These are phyloP conservation scores for Diaporthe sp. DNA, from an alignment of 2,329 filamentous ascomycete genomes.

Conservation along the genomic window DNA sequence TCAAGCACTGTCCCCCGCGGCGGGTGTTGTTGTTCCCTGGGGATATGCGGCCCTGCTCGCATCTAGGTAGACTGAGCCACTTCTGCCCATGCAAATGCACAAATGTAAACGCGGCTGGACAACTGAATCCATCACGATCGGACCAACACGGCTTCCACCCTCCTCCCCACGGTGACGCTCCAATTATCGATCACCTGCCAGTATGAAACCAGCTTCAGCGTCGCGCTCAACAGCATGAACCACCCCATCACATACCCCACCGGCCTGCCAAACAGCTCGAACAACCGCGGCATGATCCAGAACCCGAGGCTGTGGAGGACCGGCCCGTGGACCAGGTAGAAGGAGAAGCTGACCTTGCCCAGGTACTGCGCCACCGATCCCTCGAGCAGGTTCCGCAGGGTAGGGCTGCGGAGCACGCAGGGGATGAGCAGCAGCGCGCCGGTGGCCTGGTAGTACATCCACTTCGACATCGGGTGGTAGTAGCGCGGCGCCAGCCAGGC, in stretches of 20 bases:
- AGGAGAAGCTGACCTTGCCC: constrained; percentile 56
- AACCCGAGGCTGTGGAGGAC: constrained; percentile 49
- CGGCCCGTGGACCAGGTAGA: constrained; percentile 57
- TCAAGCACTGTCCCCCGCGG: background rate
- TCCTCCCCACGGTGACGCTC: constrained; percentile 55
- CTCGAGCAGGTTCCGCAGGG: constrained; percentile 50
- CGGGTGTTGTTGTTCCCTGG: background rate
- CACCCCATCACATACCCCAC: constrained; percentile 52
- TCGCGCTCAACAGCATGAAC: constrained; percentile 48
- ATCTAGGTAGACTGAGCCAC: background rate
- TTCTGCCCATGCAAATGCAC: background rate
- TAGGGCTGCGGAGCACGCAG: constrained; percentile 52
- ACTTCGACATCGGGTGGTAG: constrained; percentile 53
- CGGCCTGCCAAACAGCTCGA: constrained; percentile 52
- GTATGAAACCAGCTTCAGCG: constrained; percentile 53
- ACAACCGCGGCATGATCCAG: constrained; percentile 56
- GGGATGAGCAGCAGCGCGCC: constrained; percentile 55
- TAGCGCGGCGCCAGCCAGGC: constrained; percentile 53
- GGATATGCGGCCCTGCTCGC: background rate
- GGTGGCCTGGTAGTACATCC: constrained; percentile 57
- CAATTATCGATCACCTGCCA: constrained; percentile 56
- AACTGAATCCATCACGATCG: constrained; percentile 24
- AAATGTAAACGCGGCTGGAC: background rate
- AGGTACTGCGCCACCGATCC: constrained; percentile 53
- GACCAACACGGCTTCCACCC: constrained; percentile 51